A percentile compares a stretch with the other conserved stretches of the same genome.
Evolutionary conservation across 768 basidiomycete genomes (phyloP).

Genomic region (Gautieria morchelliformis): DNA sequence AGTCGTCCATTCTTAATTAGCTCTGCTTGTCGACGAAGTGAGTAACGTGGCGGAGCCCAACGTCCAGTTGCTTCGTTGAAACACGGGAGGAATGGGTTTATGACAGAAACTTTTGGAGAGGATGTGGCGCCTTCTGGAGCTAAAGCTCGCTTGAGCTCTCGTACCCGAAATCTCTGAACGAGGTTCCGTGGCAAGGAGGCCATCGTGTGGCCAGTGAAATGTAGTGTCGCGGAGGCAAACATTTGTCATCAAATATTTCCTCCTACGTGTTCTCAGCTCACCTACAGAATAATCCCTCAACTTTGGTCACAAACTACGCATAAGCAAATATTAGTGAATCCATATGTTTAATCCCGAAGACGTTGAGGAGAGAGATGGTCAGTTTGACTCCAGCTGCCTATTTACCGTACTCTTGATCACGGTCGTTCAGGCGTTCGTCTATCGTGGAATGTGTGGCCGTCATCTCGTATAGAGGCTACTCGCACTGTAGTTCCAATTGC

Average conservation of each 20-base stretch:
- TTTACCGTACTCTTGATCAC: background rate
- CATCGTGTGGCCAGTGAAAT: background rate
- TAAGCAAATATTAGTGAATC: background rate
- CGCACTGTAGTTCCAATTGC: conserved; percentile 97
- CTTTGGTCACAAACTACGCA: background rate
- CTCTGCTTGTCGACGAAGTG: conserved; percentile 68
- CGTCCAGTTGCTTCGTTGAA: conserved; percentile 48
- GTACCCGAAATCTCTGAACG: conserved; percentile 1
- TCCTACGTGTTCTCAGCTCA: background rate
- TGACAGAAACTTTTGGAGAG: conserved; percentile 12
- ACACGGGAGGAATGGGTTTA: conserved; percentile 64
- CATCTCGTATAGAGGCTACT: conserved; percentile 95
- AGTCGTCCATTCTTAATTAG: conserved; percentile 63
- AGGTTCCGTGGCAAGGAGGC: background rate
- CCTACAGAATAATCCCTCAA: background rate
- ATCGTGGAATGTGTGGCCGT: conserved; percentile 99
- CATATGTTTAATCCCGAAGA: conserved; percentile 73
- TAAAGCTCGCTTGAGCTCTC: conserved; percentile 1
- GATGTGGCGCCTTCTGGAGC: background rate
- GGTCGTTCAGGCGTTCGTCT: conserved; percentile 66
- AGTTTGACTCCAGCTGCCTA: conserved; percentile 15
- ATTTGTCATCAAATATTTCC: background rate
- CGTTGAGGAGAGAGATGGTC: conserved; percentile 94
- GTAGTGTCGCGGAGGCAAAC: conserved; percentile 6
- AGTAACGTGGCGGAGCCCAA: conserved; percentile 65